phyloP scores from a whole-genome alignment of 163 green algal species.

The Prototheca wickerhamii region DNA sequence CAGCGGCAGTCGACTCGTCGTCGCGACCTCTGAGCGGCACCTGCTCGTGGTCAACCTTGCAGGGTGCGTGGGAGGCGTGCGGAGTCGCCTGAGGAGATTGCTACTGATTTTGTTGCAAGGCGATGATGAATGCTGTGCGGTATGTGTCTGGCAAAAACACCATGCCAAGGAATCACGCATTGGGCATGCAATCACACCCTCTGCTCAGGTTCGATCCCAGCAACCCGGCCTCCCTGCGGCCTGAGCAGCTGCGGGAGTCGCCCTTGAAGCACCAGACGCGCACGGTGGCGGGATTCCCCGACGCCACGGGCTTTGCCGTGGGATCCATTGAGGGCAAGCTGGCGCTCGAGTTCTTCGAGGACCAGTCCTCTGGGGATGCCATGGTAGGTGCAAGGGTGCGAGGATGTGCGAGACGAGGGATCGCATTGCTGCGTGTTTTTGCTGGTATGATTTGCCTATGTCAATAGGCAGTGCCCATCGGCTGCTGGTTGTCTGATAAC shows the following conservation, averaged over 20 bases:
- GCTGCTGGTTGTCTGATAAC: background rate
- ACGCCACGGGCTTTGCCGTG: slow-evolving; percentile 61
- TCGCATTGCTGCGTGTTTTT: too few species aligned
- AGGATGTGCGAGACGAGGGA: background rate
- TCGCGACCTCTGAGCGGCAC: slow-evolving; percentile 61
- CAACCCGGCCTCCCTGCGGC: slow-evolving; percentile 1
- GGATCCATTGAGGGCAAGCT: slow-evolving; percentile 72
- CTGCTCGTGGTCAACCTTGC: slow-evolving; percentile 70
- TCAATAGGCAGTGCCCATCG: too few species aligned
- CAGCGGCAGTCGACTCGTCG: slow-evolving; percentile 46
- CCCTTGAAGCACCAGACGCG: slow-evolving; percentile 79
- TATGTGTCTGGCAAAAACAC: too few species aligned
- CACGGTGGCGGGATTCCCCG: slow-evolving; percentile 49
- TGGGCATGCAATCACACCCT: background rate
- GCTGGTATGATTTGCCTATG: too few species aligned
- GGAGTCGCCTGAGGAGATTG: too few species aligned
- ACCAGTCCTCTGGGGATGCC: slow-evolving; percentile 28
- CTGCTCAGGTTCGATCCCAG: slow-evolving; percentile 1
- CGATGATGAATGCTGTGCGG: background rate
- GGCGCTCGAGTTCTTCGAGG: slow-evolving; percentile 79
- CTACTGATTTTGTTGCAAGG: too few species aligned
- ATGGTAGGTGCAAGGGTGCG: background rate
- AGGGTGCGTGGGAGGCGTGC: too few species aligned
- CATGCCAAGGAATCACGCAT: too few species aligned
- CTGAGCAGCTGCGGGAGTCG: slow-evolving; percentile 54